phyloP scores from a whole-genome alignment of 2,329 filamentous ascomycete genomes.

The Aspergillus latus region DNA sequence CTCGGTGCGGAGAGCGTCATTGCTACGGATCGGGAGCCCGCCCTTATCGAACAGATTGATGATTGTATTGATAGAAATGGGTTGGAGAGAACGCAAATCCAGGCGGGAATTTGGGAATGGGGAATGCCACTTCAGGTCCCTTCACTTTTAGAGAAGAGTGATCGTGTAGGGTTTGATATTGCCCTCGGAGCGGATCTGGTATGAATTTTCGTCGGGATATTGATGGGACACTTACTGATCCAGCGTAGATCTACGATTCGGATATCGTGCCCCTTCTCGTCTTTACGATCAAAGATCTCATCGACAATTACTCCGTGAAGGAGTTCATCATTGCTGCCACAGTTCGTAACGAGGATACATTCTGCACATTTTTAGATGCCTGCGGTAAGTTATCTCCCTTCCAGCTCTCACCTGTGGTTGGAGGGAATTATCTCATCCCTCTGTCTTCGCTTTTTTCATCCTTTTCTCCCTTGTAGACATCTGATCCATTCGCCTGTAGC shows the following conservation, averaged over 20 bases:
- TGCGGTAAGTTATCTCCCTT: conserved; percentile 52
- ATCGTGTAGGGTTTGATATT: conserved; percentile 34
- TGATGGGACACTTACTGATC: neutral
- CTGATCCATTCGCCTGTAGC: conserved; percentile 26
- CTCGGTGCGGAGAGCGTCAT: conserved; percentile 56
- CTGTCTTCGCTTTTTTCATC: too few relatives aligned
- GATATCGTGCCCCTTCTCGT: conserved; percentile 58
- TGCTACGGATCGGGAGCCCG: conserved; percentile 61
- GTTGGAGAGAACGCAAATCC: conserved; percentile 24
- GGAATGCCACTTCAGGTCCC: conserved; percentile 31
- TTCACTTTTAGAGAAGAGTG: conserved; percentile 2
- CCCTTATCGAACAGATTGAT: conserved; percentile 41
- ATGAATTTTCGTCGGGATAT: conserved; percentile 12
- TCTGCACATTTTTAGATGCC: conserved; percentile 57
- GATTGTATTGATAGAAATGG: conserved; percentile 39
- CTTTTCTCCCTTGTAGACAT: neutral
- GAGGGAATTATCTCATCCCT: too few relatives aligned
- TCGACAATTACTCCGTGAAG: conserved; percentile 53
- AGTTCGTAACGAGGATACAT: conserved; percentile 62
- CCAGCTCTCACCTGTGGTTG: neutral
- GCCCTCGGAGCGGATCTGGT: conserved; percentile 46
- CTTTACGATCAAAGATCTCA: conserved; percentile 56
- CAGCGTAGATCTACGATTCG: conserved; percentile 60
- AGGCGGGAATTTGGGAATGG: conserved; percentile 45
- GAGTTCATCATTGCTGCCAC: conserved; percentile 61